A percentile compares a stretch with the other conserved stretches of the same genome.
Conservation (phyloP, 352 stramenopile genomes). For the Pythium folliculosum region DNA sequence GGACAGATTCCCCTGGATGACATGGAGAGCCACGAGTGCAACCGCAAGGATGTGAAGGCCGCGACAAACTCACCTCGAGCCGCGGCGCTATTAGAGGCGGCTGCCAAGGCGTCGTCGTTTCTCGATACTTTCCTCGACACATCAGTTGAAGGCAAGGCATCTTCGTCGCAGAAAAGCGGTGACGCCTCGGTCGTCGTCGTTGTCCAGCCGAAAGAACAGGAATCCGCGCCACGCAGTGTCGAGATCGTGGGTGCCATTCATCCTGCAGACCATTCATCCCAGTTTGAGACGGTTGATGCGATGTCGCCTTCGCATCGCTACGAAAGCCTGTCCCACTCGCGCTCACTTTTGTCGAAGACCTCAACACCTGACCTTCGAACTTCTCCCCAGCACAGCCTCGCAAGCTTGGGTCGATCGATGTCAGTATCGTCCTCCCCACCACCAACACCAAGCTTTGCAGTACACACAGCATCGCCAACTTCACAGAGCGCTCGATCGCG, state of each 20-base stretch:
- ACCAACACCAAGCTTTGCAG: neutral
- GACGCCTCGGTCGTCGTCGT: neutral
- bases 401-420: constrained; percentile 22
- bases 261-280: neutral
- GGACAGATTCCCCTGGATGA: constrained; percentile 52
- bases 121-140: constrained; percentile 46
- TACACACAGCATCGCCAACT: constrained; percentile 4
- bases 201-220: constrained; percentile 4
- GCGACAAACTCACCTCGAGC: constrained; percentile 19
- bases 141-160: neutral
- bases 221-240: neutral
- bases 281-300: neutral
- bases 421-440: constrained; percentile 25
- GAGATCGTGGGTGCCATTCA: neutral
- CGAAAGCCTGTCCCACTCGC: constrained; percentile 19
- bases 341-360: constrained; percentile 11
- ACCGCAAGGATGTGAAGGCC: constrained; percentile 25
- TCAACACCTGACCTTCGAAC: neutral
- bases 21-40: constrained; percentile 69
- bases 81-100: constrained; percentile 8
- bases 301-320: constrained; percentile 1
- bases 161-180: constrained; percentile 19
- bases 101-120: constrained; percentile 31
- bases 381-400: neutral
- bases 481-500: constrained; percentile 1